Evolutionary conservation across 345 rosid genomes (phyloP).

Genomic region (Draba incana): DNA sequence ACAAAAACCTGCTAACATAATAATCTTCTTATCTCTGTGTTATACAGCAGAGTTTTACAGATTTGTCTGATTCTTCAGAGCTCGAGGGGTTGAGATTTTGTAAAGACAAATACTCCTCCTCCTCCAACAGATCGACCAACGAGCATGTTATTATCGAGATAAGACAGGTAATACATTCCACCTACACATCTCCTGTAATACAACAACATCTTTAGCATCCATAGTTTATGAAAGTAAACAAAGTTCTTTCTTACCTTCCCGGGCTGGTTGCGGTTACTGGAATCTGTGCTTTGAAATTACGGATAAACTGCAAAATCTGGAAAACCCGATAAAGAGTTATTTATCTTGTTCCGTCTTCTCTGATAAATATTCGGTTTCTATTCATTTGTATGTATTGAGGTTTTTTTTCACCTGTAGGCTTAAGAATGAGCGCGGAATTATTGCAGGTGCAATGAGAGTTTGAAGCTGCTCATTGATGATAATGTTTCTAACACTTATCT

Average conservation of each 20-base stretch:
- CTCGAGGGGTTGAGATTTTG: slow-evolving; percentile 73
- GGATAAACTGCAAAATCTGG: slow-evolving; percentile 87
- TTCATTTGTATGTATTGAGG: neutral
- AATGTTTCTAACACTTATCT: slow-evolving; percentile 76
- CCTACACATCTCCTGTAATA: slow-evolving; percentile 66
- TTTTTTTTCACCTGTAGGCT: slow-evolving; percentile 64
- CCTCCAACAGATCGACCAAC: slow-evolving; percentile 92
- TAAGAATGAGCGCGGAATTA: slow-evolving; percentile 75
- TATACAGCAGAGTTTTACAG: slow-evolving; percentile 30
- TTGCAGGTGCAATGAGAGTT: slow-evolving; percentile 83
- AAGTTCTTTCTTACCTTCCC: slow-evolving; percentile 51
- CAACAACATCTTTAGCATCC: slow-evolving; percentile 29
- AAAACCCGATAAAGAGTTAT: slow-evolving; percentile 10
- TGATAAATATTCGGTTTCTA: slow-evolving; percentile 16
- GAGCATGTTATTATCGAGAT: slow-evolving; percentile 77
- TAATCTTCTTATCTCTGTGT: slow-evolving; percentile 25
- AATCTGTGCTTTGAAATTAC: slow-evolving; percentile 70
- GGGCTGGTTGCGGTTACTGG: slow-evolving; percentile 62
- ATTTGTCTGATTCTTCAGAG: slow-evolving; percentile 40
- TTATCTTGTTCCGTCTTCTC: slow-evolving; percentile 7
- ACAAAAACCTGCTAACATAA: slow-evolving; percentile 31
- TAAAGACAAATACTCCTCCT: slow-evolving; percentile 91
- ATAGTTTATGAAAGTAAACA: neutral
- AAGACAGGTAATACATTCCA: slow-evolving; percentile 88
- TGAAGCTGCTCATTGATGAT: slow-evolving; percentile 78